Evolutionary conservation across 1,284 basidiomycete genomes (phyloP), one percentile per base, ranked within the genome.

Genomic region (Ceratobasidium sp.): DNA sequence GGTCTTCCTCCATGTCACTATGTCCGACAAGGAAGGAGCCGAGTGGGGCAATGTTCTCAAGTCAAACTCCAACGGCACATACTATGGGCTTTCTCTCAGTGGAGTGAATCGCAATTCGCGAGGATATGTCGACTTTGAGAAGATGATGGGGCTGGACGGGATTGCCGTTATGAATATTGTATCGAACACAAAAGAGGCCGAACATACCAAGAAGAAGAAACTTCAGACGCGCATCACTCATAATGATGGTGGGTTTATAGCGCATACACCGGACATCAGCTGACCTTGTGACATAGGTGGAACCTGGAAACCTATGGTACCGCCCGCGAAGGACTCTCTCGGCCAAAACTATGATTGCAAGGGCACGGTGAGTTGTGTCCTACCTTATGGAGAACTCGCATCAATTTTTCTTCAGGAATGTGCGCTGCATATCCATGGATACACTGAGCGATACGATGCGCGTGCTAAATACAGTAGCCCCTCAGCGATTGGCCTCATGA

Each of bases 81-180:
- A 98, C 83, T 99, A 94, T 79, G 89, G 92, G 30, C 80, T 96
- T 18, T 93, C 95, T 0, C 79, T 93, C 59, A 92, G 94, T 76
- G 87, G 94, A 77, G 97, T 95, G 73, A 99, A 99, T 81, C 88
- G 97, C 30, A 91, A 99, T 79, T 83, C 87, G 0, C 80, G 83
- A 0, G 97, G 97, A 16, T 98, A 88, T 77, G 97, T 96, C 57
- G 97, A 99, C 80, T 99, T 99, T 78, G 97, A 99, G 83, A 99
- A 98, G 85, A 93, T 98, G 87, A 89, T 93, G 73, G 96, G 95
- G 1, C 81, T 99, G 61, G 96, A 99, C 80, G 97, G 97, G 0
- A 97, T 99, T 75, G 96, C 96, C 5, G 82, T 99, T 53, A 88
- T 96, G 77, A 99, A 99, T 78, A 80, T 98, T 39, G 94, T 99